Percentiles rank a stretch among this genome's conserved stretches.
Evolutionary conservation across 73 alveolate species (phyloP).

Genomic region (Stentor roeselii): DNA sequence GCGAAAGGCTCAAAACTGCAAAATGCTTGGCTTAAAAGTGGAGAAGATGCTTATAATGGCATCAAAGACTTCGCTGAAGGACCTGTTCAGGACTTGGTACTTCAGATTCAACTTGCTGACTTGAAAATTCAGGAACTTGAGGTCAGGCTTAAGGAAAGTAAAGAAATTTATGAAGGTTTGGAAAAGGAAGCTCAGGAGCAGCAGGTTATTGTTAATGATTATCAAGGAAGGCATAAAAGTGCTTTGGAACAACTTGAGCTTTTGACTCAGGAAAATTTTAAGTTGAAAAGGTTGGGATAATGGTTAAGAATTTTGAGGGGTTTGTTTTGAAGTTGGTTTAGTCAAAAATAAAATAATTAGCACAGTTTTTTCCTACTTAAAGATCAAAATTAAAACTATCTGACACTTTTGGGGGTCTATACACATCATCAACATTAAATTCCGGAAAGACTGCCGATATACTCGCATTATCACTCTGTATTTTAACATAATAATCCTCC

Average conservation of each 20-base stretch:
- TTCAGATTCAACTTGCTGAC: neutral
- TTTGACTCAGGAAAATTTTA: neutral
- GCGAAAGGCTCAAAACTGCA: neutral
- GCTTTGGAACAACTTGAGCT: neutral
- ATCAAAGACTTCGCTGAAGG: slow-evolving; percentile 24
- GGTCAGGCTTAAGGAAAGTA: slow-evolving; percentile 4
- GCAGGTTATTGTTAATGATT: neutral
- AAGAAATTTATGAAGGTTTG: neutral
- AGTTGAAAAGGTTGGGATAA: neutral
- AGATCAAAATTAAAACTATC: too few relatives aligned
- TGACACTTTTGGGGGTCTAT: too few relatives aligned
- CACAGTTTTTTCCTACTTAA: too few relatives aligned
- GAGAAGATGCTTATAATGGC: neutral
- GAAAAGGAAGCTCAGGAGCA: slow-evolving; percentile 19
- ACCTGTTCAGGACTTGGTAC: neutral
- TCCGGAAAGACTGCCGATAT: too few relatives aligned
- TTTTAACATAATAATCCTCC: too few relatives aligned
- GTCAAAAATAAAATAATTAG: too few relatives aligned
- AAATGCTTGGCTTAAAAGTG: neutral
- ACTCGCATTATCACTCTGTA: too few relatives aligned
- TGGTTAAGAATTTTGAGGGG: too few relatives aligned
- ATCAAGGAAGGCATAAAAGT: neutral
- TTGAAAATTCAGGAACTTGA: neutral
- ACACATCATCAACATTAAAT: too few relatives aligned
- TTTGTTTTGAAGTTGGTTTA: too few relatives aligned